Base-by-base conservation (phyloP, 495 filamentous ascomycete species). In the Neurospora pannonica region DNA sequence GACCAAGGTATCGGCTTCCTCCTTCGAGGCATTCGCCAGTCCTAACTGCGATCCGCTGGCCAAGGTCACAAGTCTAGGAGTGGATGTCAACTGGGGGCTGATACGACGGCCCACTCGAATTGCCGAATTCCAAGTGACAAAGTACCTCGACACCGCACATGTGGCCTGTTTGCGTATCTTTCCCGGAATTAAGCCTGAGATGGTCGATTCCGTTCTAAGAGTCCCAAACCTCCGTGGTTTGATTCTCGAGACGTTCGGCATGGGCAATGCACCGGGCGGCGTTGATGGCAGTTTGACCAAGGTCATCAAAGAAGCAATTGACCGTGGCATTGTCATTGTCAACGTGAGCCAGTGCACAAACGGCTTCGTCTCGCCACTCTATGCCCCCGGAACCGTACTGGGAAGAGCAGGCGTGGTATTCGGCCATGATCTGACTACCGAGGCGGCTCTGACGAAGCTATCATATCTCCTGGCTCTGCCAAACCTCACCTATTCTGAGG, bases 151-250 rank as follows among this genome's bases (percentile, higher is more conserved):
- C 81, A 97, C 94, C 2, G 89, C 90, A 11, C 92, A 97, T 83
- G 96, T 99, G 37, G 95, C 95, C 5, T 97, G 94, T 80, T 85
- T 99, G 74, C 90, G 95, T 21, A 94, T 99, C 76, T 99, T 98
- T 81, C 96, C 96, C 0, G 96, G 96, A 28, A 97, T 99, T 83
- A 92, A 92, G 81, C 94, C 96, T 5, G 91, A 95, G 76, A 97
- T 99, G 94, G 89, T 99, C 17, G 93, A 97, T 79, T 92, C 91
- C 7, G 94, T 99, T 24, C 85, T 98, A 72, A 86, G 87, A 38
- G 82, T 96, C n/a, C 89, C 93, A 5, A 90, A 90, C 13, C 85
- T 99, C 13, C 89, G 91, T 71, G 96, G 96, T 0, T 83, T 99
- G 54, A 90, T 99, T 24, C 85, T 99, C 36, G 95, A 98, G 85